Conservation (phyloP, 371 early-diverging fungal species). For the Apophysomyces elegans region DNA sequence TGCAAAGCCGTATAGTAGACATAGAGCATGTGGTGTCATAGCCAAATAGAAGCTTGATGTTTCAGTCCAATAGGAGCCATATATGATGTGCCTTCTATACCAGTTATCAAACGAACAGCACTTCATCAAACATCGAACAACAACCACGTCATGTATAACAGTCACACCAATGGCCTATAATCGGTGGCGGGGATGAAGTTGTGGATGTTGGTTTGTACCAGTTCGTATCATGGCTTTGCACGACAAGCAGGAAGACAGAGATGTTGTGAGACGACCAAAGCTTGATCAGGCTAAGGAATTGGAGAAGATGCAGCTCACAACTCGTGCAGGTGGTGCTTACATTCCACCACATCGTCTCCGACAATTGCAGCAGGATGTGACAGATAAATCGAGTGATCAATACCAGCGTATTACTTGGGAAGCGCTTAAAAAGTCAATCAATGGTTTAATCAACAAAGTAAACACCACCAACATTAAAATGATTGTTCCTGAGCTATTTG, state of each 20-base stretch:
- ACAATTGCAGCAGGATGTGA: constrained; percentile 80
- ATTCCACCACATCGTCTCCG: constrained; percentile 90
- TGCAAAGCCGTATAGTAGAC: too few species aligned
- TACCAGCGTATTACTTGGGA: constrained; percentile 96
- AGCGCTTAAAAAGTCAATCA: constrained; percentile 91
- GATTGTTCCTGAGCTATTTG: constrained; percentile 89
- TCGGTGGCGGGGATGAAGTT: background rate
- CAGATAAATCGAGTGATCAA: constrained; percentile 72
- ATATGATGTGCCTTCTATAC: too few species aligned
- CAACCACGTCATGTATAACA: too few species aligned
- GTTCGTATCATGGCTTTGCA: constrained; percentile 10
- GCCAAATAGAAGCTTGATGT: too few species aligned
- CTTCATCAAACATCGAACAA: too few species aligned
- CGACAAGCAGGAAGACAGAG: constrained; percentile 6
- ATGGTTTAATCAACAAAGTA: constrained; percentile 96
- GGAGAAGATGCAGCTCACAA: constrained; percentile 34
- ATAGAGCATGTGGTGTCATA: too few species aligned
- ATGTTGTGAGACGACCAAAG: constrained; percentile 18
- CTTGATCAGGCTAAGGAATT: constrained; percentile 30
- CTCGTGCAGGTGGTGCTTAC: constrained; percentile 84
- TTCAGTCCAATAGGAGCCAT: too few species aligned
- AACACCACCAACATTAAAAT: constrained; percentile 91
- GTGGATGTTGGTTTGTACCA: background rate
- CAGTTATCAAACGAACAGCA: too few species aligned
- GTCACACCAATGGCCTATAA: background rate